Conservation (phyloP, 2,329 filamentous ascomycete species). For the Pseudogymnoascus sp. region DNA sequence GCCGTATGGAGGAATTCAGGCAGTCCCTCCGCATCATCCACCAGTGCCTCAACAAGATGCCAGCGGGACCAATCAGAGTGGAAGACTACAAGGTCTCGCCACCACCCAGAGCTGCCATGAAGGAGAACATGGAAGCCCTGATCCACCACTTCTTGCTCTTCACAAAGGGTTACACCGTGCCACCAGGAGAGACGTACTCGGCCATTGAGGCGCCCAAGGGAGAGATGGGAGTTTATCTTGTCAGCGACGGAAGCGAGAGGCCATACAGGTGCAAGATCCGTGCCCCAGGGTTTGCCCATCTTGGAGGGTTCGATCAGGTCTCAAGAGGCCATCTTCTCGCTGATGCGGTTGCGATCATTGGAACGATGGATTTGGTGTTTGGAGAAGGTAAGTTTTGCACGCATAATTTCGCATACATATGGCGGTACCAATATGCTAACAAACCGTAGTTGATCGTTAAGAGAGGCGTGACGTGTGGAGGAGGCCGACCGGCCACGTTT, state of each 20-base stretch:
- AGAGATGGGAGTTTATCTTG: conserved; percentile 96
- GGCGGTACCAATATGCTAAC: conserved; percentile 15
- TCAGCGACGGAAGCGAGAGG: conserved; percentile 91
- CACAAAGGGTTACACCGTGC: conserved; percentile 96
- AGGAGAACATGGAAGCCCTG: conserved; percentile 99
- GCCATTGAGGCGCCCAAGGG: conserved; percentile 99
- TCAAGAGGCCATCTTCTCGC: conserved; percentile 87
- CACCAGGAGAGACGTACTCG: conserved; percentile 94
- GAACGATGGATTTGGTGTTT: conserved; percentile 71
- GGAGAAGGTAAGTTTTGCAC: conserved; percentile 45
- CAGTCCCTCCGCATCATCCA: conserved; percentile 97
- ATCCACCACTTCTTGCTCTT: conserved; percentile 99
- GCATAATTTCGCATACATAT: conserved; percentile 19
- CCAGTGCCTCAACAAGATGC: conserved; percentile 99
- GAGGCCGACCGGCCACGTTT: not conserved
- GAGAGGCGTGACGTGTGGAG: conserved; percentile 8
- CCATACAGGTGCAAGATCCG: conserved; percentile 97
- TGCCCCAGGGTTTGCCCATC: conserved; percentile 91
- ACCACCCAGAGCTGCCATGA: conserved; percentile 95
- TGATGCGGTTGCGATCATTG: conserved; percentile 93
- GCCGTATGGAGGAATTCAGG: conserved; percentile 99
- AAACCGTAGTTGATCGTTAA: conserved; percentile 41
- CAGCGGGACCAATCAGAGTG: conserved; percentile 82
- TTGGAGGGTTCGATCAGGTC: conserved; percentile 90
- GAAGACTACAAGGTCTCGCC: conserved; percentile 99